Conservation (phyloP, 192 early-diverging fungal genomes). For the Coemansia sp. region DNA sequence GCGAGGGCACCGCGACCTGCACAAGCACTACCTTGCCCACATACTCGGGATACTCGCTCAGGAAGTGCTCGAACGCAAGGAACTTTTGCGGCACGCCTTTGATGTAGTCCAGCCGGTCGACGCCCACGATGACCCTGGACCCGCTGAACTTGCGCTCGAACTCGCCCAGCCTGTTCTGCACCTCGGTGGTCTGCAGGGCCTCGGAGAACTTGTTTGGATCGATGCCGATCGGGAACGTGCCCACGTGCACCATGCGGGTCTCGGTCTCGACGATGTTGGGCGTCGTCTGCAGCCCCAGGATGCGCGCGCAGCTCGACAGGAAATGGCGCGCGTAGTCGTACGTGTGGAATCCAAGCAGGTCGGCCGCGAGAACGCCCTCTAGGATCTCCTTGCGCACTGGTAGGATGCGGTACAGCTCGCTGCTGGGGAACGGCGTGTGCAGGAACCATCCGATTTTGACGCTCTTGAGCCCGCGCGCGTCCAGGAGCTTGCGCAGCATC, state of each 20-base stretch:
- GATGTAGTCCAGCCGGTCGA: conserved; percentile 99
- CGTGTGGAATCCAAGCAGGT: conserved; percentile 98
- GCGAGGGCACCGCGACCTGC: conserved; percentile 97
- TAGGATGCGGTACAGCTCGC: conserved; percentile 95
- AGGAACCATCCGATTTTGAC: conserved; percentile 98
- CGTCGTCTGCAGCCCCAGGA: conserved; percentile 89
- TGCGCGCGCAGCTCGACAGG: conserved; percentile 92
- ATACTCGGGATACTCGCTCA: conserved; percentile 85
- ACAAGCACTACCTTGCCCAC: conserved; percentile 92
- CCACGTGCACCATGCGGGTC: conserved; percentile 90
- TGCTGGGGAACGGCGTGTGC: conserved; percentile 96
- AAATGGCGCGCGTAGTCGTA: conserved; percentile 99
- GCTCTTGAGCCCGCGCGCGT: conserved; percentile 57
- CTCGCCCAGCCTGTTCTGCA: conserved; percentile 71
- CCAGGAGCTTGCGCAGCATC: conserved; percentile 68
- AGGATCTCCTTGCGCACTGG: conserved; percentile 93
- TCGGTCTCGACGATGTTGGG: conserved; percentile 93
- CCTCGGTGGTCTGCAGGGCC: conserved; percentile 65
- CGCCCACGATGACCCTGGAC: conserved; percentile 89
- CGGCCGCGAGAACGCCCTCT: conserved; percentile 84
- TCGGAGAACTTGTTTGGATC: conserved; percentile 93
- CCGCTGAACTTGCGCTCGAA: conserved; percentile 84
- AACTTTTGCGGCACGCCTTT: conserved; percentile 99
- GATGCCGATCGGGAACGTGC: conserved; percentile 99
- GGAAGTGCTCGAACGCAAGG: conserved; percentile 90